phyloP scores from a whole-genome alignment of 768 basidiomycete species.

The Leccinum barrowsii region DNA sequence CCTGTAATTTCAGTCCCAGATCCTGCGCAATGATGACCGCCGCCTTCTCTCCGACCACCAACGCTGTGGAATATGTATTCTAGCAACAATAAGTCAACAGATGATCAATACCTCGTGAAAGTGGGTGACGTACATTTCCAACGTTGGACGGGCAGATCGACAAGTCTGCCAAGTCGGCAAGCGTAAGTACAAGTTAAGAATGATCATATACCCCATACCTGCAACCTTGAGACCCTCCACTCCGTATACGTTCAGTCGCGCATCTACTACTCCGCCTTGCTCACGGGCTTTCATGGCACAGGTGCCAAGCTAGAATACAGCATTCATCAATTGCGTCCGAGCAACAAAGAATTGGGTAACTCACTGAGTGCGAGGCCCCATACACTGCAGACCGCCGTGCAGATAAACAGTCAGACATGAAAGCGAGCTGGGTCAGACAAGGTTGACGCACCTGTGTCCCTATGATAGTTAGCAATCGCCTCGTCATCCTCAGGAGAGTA shows the following conservation, averaged over 20 bases:
- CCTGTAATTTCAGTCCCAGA: slow-evolving; percentile 9
- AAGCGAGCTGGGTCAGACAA: neutral
- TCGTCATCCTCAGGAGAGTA: neutral
- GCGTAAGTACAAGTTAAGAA: neutral
- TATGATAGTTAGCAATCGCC: neutral
- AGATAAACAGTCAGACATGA: neutral
- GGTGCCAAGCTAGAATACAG: slow-evolving; percentile 34
- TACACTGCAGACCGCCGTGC: neutral
- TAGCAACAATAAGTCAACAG: neutral
- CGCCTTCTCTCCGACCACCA: slow-evolving; percentile 8
- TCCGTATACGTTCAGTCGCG: slow-evolving; percentile 13
- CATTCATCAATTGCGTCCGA: neutral
- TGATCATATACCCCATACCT: neutral
- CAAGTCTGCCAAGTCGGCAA: neutral
- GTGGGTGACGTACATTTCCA: neutral
- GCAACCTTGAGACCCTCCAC: slow-evolving; percentile 12
- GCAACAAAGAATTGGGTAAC: neutral
- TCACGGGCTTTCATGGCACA: slow-evolving; percentile 55
- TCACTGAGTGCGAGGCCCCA: neutral
- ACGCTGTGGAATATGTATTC: slow-evolving; percentile 44
- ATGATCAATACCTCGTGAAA: too few species aligned
- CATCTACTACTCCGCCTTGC: slow-evolving; percentile 10
- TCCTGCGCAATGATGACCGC: slow-evolving; percentile 36
- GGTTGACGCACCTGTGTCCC: neutral
- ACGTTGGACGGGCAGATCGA: slow-evolving; percentile 7